Conservation (phyloP, 768 basidiomycete genomes). For the Tulasnella sp. region DNA sequence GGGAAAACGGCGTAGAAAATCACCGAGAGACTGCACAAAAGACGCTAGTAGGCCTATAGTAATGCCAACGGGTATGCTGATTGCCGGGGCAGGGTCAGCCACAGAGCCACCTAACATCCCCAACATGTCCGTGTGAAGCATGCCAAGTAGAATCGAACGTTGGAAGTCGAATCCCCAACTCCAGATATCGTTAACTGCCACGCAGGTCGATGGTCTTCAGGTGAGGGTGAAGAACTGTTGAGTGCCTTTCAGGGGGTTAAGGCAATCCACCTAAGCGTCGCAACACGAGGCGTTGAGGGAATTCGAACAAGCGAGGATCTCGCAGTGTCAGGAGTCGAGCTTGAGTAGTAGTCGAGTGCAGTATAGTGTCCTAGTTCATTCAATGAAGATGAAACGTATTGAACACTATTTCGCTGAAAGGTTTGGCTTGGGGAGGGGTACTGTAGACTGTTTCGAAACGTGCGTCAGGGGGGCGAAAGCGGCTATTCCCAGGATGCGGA, state of each 20-base stretch:
- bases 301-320: background rate
- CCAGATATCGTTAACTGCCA: background rate
- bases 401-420: background rate
- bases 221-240: background rate
- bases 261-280: background rate
- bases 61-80: conserved; percentile 32
- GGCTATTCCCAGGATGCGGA: background rate
- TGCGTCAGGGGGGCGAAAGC: background rate
- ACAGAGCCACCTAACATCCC: conserved; percentile 1
- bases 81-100: conserved; percentile 17
- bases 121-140: conserved; percentile 2
- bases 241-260: background rate
- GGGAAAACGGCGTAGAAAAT: conserved; percentile 23
- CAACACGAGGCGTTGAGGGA: conserved; percentile 8
- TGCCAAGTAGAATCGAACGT: background rate
- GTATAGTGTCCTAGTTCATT: background rate
- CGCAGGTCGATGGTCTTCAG: background rate
- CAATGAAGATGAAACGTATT: background rate
- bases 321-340: background rate
- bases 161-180: background rate
- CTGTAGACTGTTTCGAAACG: background rate
- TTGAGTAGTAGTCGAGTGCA: background rate
- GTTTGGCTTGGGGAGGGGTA: background rate
- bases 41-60: conserved; percentile 73
- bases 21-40: conserved; percentile 78